Base-by-base conservation (phyloP, 352 stramenopile species). In the Globisporangium nunn region DNA sequence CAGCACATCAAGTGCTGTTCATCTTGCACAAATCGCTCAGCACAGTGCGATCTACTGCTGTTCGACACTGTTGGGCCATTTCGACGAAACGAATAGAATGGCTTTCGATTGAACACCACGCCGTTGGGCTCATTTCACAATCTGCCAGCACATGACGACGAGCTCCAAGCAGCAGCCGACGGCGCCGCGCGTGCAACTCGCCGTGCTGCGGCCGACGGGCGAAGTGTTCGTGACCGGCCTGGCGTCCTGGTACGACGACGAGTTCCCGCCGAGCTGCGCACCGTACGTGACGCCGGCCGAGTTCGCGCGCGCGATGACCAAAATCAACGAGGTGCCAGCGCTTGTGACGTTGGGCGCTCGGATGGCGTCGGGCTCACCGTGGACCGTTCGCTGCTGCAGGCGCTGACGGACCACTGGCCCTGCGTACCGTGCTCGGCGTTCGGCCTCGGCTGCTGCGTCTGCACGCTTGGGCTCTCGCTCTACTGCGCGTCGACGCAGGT, bases 371-470 rank as follows among this genome's bases (percentile, higher is more conserved):
- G 17, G 37, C 37, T 43, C 37, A 3, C 6, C 37, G 37, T 14
- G 11, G 23, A 17, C 37, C 11, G 11, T 4, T 43, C 5, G 11
- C 37, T n/a, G 37, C 10, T 43, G 37, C 37, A 43, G 37, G 85
- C 85, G 37, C 66, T 94, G 28, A 48, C 78, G 54, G 85, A 94
- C 63, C 80, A 91, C 61, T 94, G 85, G 85, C 85, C 85, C 14
- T 94, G 85, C 63, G 45, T 94, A 56, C 85, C 85, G 6, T 90
- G 76, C 68, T 87, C 79, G 56, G 72, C 81, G 6, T 89, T 92
- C 37, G 80, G 72, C 14, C 92, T 91, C 63, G 80, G 80, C 33
- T 94, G 85, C 66, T 94, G 85, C 62, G 50, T 92, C 29, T 94
- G 85, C 66, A 91, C 85, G 33, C 61, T 88, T 17, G 85, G 85